Conservation (phyloP, 2,329 filamentous ascomycete genomes). For the Fusarium veterinarium region DNA sequence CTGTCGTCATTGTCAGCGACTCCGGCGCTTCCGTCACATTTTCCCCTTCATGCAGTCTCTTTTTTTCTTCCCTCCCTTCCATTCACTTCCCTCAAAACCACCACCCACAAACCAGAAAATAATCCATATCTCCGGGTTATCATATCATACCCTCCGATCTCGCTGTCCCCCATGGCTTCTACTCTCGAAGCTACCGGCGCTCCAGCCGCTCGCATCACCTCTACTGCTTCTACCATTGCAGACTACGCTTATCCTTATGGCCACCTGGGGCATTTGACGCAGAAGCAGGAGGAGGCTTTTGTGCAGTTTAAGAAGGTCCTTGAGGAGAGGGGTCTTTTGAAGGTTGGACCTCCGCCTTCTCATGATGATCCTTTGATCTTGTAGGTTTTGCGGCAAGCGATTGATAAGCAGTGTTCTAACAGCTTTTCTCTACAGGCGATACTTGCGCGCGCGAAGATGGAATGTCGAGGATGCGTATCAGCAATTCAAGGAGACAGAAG, state of each 20-base stretch:
- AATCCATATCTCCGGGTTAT: background rate
- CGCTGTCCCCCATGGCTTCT: constrained; percentile 43
- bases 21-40: constrained; percentile 41
- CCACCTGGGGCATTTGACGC: constrained; percentile 82
- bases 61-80: constrained; percentile 3
- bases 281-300: constrained; percentile 75
- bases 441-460: constrained; percentile 86
- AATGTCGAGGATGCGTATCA: constrained; percentile 78
- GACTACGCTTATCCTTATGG: constrained; percentile 74
- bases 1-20: constrained; percentile 31
- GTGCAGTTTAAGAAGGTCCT: constrained; percentile 77
- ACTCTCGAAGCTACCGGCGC: constrained; percentile 39
- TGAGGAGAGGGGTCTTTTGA: constrained; percentile 73
- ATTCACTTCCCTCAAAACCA: constrained; percentile 2
- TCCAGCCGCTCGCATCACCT: constrained; percentile 45
- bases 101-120: background rate
- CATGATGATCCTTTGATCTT: constrained; percentile 81
- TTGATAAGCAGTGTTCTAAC: constrained; percentile 30
- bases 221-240: constrained; percentile 45
- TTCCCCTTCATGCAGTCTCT: constrained; percentile 18
- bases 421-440: constrained; percentile 70
- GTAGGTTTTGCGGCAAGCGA: constrained; percentile 56
- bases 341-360: constrained; percentile 65
- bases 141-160: constrained; percentile 8
- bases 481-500: constrained; percentile 90